A percentile compares a stretch with the other conserved stretches of the same genome.
Evolutionary conservation across 345 rosid genomes (phyloP).

Genomic region (Hypericum perforatum): DNA sequence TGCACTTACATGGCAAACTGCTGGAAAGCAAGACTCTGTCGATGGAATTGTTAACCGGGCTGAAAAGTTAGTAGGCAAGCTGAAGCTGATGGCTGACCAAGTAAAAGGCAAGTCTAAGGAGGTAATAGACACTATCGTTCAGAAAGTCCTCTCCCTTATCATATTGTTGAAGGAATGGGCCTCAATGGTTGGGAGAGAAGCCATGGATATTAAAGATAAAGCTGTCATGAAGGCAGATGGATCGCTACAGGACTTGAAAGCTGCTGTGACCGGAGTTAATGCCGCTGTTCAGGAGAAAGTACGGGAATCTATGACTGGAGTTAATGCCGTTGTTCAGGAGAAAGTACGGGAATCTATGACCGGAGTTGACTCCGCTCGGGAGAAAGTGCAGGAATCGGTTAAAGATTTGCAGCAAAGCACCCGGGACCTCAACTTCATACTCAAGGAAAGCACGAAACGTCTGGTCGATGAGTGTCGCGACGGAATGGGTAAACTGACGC

Average conservation of each 20-base stretch:
- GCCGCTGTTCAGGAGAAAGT: too few species aligned
- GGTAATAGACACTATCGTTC: slow-evolving; percentile 36
- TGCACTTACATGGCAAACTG: slow-evolving; percentile 52
- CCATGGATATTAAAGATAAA: slow-evolving; percentile 11
- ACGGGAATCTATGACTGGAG: too few species aligned
- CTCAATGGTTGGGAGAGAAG: slow-evolving; percentile 14
- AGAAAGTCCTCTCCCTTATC: slow-evolving; percentile 34
- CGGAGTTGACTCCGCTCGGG: background rate
- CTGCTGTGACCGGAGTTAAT: background rate
- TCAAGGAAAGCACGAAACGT: slow-evolving; percentile 52
- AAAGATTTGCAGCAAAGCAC: slow-evolving; percentile 45
- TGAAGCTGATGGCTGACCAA: slow-evolving; percentile 43
- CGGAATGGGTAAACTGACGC: slow-evolving; percentile 55
- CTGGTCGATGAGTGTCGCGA: slow-evolving; percentile 54
- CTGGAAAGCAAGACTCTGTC: slow-evolving; percentile 36
- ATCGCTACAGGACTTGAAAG: slow-evolving; percentile 20
- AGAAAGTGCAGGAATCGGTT: background rate
- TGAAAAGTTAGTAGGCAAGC: slow-evolving; percentile 40
- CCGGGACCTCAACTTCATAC: slow-evolving; percentile 26
- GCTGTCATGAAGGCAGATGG: slow-evolving; percentile 25
- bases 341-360: too few species aligned
- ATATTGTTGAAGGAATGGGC: slow-evolving; percentile 37
- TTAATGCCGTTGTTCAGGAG: too few species aligned
- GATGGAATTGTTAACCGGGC: slow-evolving; percentile 58
- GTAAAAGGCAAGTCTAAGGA: slow-evolving; percentile 46